phyloP scores from a whole-genome alignment of 495 filamentous ascomycete genomes.

The Aspergillus funiculosus region DNA sequence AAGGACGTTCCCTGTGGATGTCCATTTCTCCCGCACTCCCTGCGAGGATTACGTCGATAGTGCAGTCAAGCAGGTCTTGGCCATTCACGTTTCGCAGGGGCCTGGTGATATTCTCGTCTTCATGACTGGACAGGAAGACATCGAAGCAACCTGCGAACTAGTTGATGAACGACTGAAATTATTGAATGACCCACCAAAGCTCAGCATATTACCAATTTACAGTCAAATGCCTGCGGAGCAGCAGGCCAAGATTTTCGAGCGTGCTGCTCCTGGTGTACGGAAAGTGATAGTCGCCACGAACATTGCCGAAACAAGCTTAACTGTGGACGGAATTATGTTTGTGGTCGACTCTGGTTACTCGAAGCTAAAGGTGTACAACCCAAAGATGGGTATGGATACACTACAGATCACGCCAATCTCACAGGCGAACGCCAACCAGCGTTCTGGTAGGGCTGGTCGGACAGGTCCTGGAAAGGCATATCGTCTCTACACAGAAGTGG shows the following conservation, averaged over 20 bases:
- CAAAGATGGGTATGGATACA: constrained; percentile 98
- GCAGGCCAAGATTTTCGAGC: constrained; percentile 96
- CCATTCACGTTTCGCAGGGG: constrained; percentile 94
- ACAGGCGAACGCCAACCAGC: constrained; percentile 90
- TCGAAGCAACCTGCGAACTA: constrained; percentile 92
- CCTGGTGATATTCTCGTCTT: constrained; percentile 94
- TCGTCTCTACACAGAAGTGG: constrained; percentile 88
- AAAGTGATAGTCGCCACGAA: constrained; percentile 99
- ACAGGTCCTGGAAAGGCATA: constrained; percentile 96
- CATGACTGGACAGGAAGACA: constrained; percentile 99
- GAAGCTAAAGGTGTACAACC: constrained; percentile 98
- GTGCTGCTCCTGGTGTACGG: constrained; percentile 79
- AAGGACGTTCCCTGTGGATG: constrained; percentile 93
- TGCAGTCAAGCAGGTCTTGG: constrained; percentile 91
- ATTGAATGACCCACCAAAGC: constrained; percentile 89
- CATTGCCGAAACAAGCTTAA: constrained; percentile 96
- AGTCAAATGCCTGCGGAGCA: constrained; percentile 98
- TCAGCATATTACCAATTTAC: constrained; percentile 96
- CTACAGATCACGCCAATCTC: constrained; percentile 97
- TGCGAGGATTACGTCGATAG: constrained; percentile 98
- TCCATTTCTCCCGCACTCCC: constrained; percentile 90
- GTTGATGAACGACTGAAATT: constrained; percentile 83
- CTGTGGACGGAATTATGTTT: constrained; percentile 99
- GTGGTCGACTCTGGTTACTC: constrained; percentile 95
- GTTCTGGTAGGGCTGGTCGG: constrained; percentile 87